These are phyloP conservation scores for Sphagnum fallax DNA, from an alignment of 228 moss, liverwort and hornwort species.

Conservation along the genomic window DNA sequence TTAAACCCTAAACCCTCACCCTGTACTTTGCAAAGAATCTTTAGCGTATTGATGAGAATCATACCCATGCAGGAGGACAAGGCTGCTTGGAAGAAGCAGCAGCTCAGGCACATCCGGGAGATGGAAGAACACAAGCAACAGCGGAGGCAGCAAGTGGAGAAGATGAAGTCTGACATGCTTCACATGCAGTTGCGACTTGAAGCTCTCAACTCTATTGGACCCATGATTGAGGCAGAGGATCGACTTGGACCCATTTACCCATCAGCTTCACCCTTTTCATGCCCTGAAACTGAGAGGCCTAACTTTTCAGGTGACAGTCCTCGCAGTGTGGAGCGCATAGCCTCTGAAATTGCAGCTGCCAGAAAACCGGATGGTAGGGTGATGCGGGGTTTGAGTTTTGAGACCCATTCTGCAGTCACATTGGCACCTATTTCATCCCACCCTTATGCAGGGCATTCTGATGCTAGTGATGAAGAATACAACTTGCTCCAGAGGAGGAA, in stretches of 20 bases:
- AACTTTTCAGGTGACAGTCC: constrained; percentile 11
- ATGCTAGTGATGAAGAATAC: constrained; percentile 13
- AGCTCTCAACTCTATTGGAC: constrained; percentile 7
- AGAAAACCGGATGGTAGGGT: constrained; percentile 12
- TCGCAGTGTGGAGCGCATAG: constrained; percentile 24
- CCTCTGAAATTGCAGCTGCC: constrained; percentile 20
- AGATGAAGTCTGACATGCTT: constrained; percentile 44
- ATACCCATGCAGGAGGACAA: constrained; percentile 22
- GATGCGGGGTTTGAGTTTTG: constrained; percentile 12
- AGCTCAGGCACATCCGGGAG: constrained; percentile 26
- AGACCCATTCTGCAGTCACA: background rate
- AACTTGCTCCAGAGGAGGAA: background rate
- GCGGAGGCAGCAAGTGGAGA: constrained; percentile 35
- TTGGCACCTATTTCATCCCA: background rate
- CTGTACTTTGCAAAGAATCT: no score
- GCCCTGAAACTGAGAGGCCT: constrained; percentile 1
- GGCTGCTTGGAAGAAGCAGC: constrained; percentile 47
- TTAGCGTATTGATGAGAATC: no score
- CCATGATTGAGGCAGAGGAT: constrained; percentile 21
- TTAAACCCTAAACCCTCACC: no score
- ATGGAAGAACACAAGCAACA: constrained; percentile 33
- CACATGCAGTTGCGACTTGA: constrained; percentile 38
- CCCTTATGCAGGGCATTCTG: constrained; percentile 4
- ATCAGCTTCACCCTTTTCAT: constrained; percentile 10
- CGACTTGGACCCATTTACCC: constrained; percentile 11